Evolutionary conservation across 306 rosid genomes (phyloP).

Genomic region (Morella rubra): DNA sequence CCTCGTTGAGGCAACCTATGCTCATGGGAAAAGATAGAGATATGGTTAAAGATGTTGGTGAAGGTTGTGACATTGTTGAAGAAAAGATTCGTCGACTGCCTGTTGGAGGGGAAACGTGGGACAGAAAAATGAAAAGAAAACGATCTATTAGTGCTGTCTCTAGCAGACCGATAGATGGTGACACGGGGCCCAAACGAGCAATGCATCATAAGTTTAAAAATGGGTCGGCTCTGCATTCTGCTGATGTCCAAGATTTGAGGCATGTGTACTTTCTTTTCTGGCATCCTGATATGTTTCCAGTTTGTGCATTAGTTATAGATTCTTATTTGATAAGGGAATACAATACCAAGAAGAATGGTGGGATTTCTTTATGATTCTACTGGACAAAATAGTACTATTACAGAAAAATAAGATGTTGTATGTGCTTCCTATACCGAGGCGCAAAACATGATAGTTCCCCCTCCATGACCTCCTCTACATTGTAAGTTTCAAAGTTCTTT

Average conservation of each 20-base stretch:
- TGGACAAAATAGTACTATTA: not conserved
- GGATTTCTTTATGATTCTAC: not conserved
- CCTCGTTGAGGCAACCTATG: slow-evolving; percentile 52
- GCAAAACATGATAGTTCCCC: not conserved
- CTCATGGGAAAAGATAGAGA: slow-evolving; percentile 61
- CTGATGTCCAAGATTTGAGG: slow-evolving; percentile 70
- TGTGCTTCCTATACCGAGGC: not conserved
- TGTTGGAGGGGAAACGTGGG: slow-evolving; percentile 73
- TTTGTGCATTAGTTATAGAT: slow-evolving; percentile 6
- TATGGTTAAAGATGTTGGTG: slow-evolving; percentile 51
- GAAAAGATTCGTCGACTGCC: slow-evolving; percentile 77
- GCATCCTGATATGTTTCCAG: slow-evolving; percentile 19
- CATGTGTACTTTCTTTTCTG: slow-evolving; percentile 31
- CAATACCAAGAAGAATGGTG: not conserved
- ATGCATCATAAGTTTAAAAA: slow-evolving; percentile 62
- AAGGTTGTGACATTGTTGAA: slow-evolving; percentile 62
- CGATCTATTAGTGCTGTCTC: slow-evolving; percentile 61
- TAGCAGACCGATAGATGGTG: slow-evolving; percentile 60
- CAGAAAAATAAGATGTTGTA: not conserved
- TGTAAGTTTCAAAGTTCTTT: not conserved
- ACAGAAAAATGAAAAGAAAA: slow-evolving; percentile 72
- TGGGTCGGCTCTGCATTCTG: slow-evolving; percentile 50
- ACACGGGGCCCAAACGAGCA: slow-evolving; percentile 60
- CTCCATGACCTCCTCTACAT: no score
- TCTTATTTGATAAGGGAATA: not conserved